Evolutionary conservation across 257 asterid genomes (phyloP).

Genomic region (Striga asiatica): DNA sequence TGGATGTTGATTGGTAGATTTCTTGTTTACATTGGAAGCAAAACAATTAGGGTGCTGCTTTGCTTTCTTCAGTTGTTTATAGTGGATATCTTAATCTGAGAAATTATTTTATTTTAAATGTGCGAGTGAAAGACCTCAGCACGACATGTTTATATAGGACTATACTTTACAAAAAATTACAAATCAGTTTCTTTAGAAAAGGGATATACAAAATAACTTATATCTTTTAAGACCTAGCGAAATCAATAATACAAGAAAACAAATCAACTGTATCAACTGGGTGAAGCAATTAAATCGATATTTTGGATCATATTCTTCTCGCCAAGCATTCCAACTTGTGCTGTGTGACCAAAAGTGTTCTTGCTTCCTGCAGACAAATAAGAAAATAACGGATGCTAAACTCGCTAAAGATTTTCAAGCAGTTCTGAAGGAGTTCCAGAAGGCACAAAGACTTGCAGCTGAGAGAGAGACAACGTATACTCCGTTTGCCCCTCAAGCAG

Average conservation of each 20-base stretch:
- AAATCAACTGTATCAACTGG: too few relatives aligned
- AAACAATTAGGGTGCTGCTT: neutral
- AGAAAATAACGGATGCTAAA: constrained; percentile 87
- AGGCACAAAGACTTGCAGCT: constrained; percentile 66
- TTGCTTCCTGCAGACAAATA: constrained; percentile 49
- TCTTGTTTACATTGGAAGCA: neutral
- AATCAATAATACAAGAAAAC: too few relatives aligned
- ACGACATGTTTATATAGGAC: too few relatives aligned
- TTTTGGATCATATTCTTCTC: neutral
- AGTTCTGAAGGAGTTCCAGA: constrained; percentile 81
- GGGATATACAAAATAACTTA: too few relatives aligned
- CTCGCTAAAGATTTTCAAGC: constrained; percentile 95
- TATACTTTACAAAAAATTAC: too few relatives aligned
- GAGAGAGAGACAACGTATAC: constrained; percentile 76
- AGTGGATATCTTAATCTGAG: too few relatives aligned
- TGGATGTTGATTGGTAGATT: neutral
- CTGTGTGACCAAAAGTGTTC: neutral
- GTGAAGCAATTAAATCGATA: neutral
- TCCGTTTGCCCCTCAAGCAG: constrained; percentile 52
- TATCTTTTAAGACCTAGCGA: too few relatives aligned
- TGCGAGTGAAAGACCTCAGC: too few relatives aligned
- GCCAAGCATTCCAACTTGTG: neutral
- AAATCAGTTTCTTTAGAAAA: too few relatives aligned
- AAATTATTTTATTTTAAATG: too few relatives aligned
- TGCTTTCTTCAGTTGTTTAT: neutral